These are phyloP conservation scores for Trichoderma afroharzianum DNA, from an alignment of 2,329 filamentous ascomycete genomes.

Conservation along the genomic window DNA sequence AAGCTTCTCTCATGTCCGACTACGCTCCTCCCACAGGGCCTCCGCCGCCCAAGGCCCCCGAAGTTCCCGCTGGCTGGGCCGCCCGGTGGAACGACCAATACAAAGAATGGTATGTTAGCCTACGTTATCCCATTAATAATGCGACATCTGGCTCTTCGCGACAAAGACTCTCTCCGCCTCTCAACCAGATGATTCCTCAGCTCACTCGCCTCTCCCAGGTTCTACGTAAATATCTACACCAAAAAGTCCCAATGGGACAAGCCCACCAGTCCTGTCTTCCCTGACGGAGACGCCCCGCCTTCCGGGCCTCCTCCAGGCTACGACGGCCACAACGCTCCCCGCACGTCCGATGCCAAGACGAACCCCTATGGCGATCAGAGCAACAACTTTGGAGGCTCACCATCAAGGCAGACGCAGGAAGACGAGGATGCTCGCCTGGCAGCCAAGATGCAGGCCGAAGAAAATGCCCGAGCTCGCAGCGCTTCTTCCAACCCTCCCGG, in stretches of 20 bases:
- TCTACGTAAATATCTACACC: constrained; percentile 86
- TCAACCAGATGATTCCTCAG: neutral
- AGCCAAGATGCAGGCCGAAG: constrained; percentile 76
- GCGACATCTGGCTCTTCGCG: neutral
- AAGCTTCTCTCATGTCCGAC: constrained; percentile 45
- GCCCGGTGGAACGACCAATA: constrained; percentile 85
- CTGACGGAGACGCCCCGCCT: constrained; percentile 42
- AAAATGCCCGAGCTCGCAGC: constrained; percentile 58
- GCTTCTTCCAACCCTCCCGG: constrained; percentile 29
- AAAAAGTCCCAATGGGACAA: constrained; percentile 90
- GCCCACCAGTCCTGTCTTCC: constrained; percentile 65
- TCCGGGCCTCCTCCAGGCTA: constrained; percentile 67
- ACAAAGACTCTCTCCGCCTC: neutral
- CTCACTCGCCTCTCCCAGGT: constrained; percentile 49
- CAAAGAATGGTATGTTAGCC: constrained; percentile 65
- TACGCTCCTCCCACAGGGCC: constrained; percentile 52
- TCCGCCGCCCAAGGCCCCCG: constrained; percentile 60
- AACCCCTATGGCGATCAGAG: constrained; percentile 62
- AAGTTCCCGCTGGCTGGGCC: constrained; percentile 67
- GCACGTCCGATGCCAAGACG: constrained; percentile 55
- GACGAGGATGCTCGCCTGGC: constrained; percentile 72
- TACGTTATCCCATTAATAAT: neutral
- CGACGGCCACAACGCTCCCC: constrained; percentile 37
- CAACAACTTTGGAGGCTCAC: constrained; percentile 33
- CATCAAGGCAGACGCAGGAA: constrained; percentile 25